phyloP scores from a whole-genome alignment of 1,284 basidiomycete genomes.

The Boletus semigastroideus region DNA sequence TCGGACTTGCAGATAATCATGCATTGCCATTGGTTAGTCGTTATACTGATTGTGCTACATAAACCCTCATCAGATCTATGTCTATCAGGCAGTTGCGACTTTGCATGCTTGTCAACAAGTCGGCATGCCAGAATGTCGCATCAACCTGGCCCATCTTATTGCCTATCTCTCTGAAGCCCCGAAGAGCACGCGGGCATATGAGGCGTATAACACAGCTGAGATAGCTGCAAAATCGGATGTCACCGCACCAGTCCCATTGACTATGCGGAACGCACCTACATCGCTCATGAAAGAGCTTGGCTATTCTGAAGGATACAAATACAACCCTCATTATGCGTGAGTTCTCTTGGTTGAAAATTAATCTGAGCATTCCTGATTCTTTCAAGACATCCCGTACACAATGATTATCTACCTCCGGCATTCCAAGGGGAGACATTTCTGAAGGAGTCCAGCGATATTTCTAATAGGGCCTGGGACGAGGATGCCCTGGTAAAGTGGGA shows the following conservation, averaged over 20 bases:
- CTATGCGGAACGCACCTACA: conserved; percentile 88
- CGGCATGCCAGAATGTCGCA: conserved; percentile 82
- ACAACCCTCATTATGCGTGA: conserved; percentile 77
- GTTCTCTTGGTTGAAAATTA: conserved; percentile 26
- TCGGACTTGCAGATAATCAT: conserved; percentile 75
- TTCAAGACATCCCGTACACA: conserved; percentile 69
- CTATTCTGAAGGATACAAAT: conserved; percentile 71
- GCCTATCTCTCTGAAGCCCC: conserved; percentile 81
- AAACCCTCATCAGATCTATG: neutral
- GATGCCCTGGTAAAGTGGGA: conserved; percentile 76
- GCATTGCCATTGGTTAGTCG: conserved; percentile 66
- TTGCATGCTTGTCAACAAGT: conserved; percentile 80
- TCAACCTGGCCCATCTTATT: conserved; percentile 79
- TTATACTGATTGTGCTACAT: neutral
- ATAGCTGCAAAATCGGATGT: conserved; percentile 54
- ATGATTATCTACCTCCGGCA: conserved; percentile 55
- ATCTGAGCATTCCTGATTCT: conserved; percentile 6
- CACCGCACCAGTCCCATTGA: conserved; percentile 67
- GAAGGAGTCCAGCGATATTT: conserved; percentile 48
- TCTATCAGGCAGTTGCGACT: conserved; percentile 67
- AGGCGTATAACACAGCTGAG: conserved; percentile 74
- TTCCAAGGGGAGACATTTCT: conserved; percentile 51
- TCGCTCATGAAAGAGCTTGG: conserved; percentile 79
- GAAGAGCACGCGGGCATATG: conserved; percentile 81
- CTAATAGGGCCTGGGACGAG: conserved; percentile 74